Evolutionary conservation across 1,139 yeast species (phyloP), one percentile per base, ranked within the genome.

Genomic region (Blastobotrys buckinghamii): DNA sequence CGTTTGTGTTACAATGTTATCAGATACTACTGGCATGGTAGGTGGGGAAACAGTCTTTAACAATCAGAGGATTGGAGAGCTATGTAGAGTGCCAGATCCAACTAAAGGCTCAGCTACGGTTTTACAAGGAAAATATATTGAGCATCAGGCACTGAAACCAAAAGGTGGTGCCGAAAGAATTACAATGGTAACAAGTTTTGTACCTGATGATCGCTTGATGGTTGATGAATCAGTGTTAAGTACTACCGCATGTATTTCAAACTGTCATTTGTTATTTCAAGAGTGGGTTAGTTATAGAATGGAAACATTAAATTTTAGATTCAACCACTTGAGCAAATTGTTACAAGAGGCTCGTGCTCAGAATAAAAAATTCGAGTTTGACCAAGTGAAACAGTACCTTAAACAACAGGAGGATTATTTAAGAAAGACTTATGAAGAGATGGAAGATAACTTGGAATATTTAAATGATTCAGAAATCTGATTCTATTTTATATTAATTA

Each of bases 111-210:
- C 38, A 13, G 44, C 44, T 6, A 41, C 44, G 2, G 44, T 41
- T 10, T n/a, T 41, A 6, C 44, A 41, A 20, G 44, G 44, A 15
- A 41, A 41, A 29, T 33, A 41, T 20, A 41, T 41, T 26, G 44
- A 41, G 26, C 44, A 41, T 33, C 44, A 41, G n/a, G 44, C 44
- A 32, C 16, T 32, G 17, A 41, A 41, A 41, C 44, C 44, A 3
- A 33, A 9, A 5, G 44, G 44, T 2, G 44, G 44, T 13, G 27
- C 22, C 19, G 44, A 41, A 20, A 27, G 44, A 20, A 41, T 43
- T 41, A 35, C 41, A 13, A 27, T 29, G 40, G 41, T 43, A 17
- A 17, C 35, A 16, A 27, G 41, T 7, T 36, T 43, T 36, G 35
- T 43, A 17, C 40, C 40, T 12, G 30, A 43, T 15, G 41, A 43